Evolutionary conservation across 495 filamentous ascomycete genomes (phyloP), one percentile per base, ranked within the genome.

Genomic region (Cudoniella acicularis): DNA sequence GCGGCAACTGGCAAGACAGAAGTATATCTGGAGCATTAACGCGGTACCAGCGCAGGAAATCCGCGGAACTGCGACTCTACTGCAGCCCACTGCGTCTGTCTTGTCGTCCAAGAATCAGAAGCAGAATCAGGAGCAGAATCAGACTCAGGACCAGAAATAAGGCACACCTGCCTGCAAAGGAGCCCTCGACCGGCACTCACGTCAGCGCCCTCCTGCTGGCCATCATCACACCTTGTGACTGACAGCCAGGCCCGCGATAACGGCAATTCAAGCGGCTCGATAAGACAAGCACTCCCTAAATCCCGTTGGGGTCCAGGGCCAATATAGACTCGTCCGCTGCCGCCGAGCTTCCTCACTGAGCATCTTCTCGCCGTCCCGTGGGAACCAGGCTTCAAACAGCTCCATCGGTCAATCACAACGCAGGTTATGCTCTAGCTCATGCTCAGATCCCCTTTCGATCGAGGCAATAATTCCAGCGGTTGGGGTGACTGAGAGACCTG

Each of bases 381-480:
- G 56, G 20, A 52, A 30, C 48, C 22, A 52, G 13, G 17, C 24
- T 10, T 8, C 10, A 48, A 58, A n/a, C n/a, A n/a, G n/a, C n/a
- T n/a, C n/a, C n/a, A n/a, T n/a, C n/a, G n/a, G n/a, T n/a, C n/a
- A n/a, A n/a, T n/a, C n/a, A n/a, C n/a, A n/a, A n/a, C n/a, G n/a
- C n/a, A n/a, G n/a, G n/a, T n/a, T n/a, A n/a, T n/a, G 36, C 6
- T 6, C 2, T 3, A n/a, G 20, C 18, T 8, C 23, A 16, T 61
- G 60, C 42, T 24, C 13, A 57, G 51, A 26, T 62, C 61, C 52
- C 30, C 52, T 53, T 26, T 10, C 23, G 54, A 43, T 50, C 21
- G 45, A 54, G 53, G 50, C 59, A 64, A 59, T 62, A 60, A 47
- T 50, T 45, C 50, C 61, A 62, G 64, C 64, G 64, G 64, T 62